Evolutionary conservation across 208 protist genomes (phyloP).

Genomic region (Crithidia mellificae): DNA sequence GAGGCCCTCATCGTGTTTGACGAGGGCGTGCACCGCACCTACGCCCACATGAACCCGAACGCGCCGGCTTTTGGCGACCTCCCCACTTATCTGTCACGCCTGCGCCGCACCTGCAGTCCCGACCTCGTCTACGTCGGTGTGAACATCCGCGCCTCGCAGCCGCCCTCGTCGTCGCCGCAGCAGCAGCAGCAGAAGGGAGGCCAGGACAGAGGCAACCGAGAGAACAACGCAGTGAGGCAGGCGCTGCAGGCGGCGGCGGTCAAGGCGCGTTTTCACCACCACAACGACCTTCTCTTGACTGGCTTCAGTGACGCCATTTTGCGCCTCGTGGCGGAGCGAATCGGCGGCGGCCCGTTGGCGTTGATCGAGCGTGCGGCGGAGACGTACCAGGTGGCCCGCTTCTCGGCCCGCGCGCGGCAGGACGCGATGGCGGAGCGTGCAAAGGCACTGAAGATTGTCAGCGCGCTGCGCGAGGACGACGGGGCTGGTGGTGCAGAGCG

Average conservation of each 20-base stretch:
- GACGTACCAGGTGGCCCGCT: constrained; percentile 66
- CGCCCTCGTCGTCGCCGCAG: constrained; percentile 7
- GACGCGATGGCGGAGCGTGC: constrained; percentile 27
- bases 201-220: neutral
- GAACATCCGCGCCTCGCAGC: constrained; percentile 33
- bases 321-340: constrained; percentile 90
- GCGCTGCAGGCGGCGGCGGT: constrained; percentile 23
- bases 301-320: constrained; percentile 93
- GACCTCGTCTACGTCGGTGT: constrained; percentile 91
- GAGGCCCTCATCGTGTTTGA: constrained; percentile 80
- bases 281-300: constrained; percentile 89
- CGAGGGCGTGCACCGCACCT: constrained; percentile 64
- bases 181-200: neutral
- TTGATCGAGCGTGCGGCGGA: constrained; percentile 85
- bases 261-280: constrained; percentile 53
- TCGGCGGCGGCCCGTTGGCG: constrained; percentile 55
- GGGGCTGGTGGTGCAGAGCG: too few relatives aligned
- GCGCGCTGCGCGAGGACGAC: constrained; percentile 20
- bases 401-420: constrained; percentile 22
- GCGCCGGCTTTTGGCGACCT: constrained; percentile 75
- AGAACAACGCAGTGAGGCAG: neutral
- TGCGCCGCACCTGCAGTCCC: constrained; percentile 84
- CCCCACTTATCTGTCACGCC: constrained; percentile 73
- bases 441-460: constrained; percentile 34
- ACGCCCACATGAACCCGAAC: constrained; percentile 62